phyloP scores from a whole-genome alignment of 1,284 basidiomycete species.

The Microbotryum scabiosae region DNA sequence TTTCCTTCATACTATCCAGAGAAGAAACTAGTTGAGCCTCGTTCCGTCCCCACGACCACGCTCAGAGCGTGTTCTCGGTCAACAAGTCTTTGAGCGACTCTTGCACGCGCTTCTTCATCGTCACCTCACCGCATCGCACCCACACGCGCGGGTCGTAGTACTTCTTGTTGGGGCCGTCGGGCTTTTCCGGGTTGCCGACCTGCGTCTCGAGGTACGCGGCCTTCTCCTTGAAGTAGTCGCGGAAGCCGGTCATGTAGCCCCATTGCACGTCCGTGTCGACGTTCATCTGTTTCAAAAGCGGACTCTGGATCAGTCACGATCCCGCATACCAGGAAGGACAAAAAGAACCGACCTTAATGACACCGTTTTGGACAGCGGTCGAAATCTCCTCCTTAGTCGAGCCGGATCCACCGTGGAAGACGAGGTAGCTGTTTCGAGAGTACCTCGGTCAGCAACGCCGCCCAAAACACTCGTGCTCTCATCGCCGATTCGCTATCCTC shows the following conservation, averaged over 20 bases:
- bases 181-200: slow-evolving; percentile 79
- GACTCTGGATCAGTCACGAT: not conserved
- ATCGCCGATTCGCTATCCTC: not conserved
- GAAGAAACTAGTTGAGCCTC: too few relatives aligned
- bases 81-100: slow-evolving; percentile 77
- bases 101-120: slow-evolving; percentile 75
- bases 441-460: not conserved
- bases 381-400: slow-evolving; percentile 94
- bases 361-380: slow-evolving; percentile 84
- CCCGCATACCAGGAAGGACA: slow-evolving; percentile 44
- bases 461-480: not conserved
- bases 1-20: too few relatives aligned
- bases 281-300: slow-evolving; percentile 13
- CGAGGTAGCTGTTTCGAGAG: slow-evolving; percentile 66
- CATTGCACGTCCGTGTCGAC: slow-evolving; percentile 42
- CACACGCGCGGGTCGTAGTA: slow-evolving; percentile 92
- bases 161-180: slow-evolving; percentile 98
- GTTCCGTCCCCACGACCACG: too few relatives aligned
- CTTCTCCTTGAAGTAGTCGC: slow-evolving; percentile 78
- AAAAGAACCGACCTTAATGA: slow-evolving; percentile 54
- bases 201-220: slow-evolving; percentile 76
- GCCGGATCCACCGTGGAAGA: slow-evolving; percentile 99
- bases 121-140: slow-evolving; percentile 98
- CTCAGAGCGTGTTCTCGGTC: slow-evolving; percentile 23
- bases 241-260: slow-evolving; percentile 36